phyloP scores from a whole-genome alignment of 2,329 filamentous ascomycete genomes.

The Zelopaecilomyces penicillatus region DNA sequence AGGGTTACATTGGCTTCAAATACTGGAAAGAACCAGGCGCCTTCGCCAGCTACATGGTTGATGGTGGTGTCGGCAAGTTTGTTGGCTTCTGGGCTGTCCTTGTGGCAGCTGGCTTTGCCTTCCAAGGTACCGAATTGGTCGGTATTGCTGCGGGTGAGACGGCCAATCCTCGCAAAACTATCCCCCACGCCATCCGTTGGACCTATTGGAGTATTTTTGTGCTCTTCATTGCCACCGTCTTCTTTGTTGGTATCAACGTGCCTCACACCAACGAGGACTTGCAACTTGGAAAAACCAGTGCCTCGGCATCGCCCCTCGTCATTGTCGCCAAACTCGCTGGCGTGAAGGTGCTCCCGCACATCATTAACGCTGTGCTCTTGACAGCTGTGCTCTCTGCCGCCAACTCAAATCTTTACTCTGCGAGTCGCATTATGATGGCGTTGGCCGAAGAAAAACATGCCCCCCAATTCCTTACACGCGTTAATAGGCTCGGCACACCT shows the following conservation, averaged over 20 bases:
- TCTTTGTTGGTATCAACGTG: conserved; percentile 65
- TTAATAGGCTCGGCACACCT: conserved; percentile 55
- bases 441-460: conserved; percentile 57
- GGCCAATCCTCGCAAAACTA: conserved; percentile 60
- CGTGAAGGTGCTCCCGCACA: conserved; percentile 53
- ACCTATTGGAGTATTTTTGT: conserved; percentile 68
- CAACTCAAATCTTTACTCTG: conserved; percentile 69
- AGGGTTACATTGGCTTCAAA: conserved; percentile 66
- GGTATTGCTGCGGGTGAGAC: conserved; percentile 74
- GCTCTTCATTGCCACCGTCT: conserved; percentile 56
- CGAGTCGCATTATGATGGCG: conserved; percentile 58
- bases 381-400: conserved; percentile 72
- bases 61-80: conserved; percentile 49
- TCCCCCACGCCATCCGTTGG: conserved; percentile 64
- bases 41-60: conserved; percentile 53
- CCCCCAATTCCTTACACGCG: conserved; percentile 49
- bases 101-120: conserved; percentile 61
- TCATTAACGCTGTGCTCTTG: conserved; percentile 71
- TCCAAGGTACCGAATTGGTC: conserved; percentile 67
- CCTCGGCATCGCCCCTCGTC: conserved; percentile 58
- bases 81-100: conserved; percentile 63
- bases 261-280: conserved; percentile 52
- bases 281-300: conserved; percentile 43
- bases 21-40: conserved; percentile 63
- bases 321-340: conserved; percentile 53